phyloP scores from a whole-genome alignment of 108 stramenopile species.

The Conticribra weissflogii region DNA sequence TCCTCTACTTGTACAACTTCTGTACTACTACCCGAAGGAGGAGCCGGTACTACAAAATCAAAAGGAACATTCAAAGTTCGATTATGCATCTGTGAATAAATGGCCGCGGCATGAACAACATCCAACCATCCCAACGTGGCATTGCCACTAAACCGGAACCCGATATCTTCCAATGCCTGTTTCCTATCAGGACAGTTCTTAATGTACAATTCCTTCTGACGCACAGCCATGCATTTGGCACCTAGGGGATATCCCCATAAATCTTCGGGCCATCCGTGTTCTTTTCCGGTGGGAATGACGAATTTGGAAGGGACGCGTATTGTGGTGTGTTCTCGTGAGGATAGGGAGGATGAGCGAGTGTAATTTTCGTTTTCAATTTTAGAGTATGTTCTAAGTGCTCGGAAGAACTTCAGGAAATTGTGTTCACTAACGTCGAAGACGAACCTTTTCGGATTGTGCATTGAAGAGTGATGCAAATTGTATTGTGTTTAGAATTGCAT shows the following conservation, averaged over 20 bases:
- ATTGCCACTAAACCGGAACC: slow-evolving; percentile 80
- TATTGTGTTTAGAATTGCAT: no score
- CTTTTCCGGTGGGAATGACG: slow-evolving; percentile 60
- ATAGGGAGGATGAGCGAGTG: slow-evolving; percentile 9
- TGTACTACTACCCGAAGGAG: slow-evolving; percentile 28
- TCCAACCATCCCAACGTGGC: slow-evolving; percentile 75
- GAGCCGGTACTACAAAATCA: slow-evolving; percentile 67
- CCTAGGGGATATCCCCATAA: slow-evolving; percentile 80
- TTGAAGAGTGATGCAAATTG: no score
- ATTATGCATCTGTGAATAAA: slow-evolving; percentile 79
- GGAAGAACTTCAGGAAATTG: slow-evolving; percentile 59
- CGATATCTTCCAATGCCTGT: slow-evolving; percentile 62
- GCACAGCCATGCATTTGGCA: slow-evolving; percentile 74
- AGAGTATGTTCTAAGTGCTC: slow-evolving; percentile 58
- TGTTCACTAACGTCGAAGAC: slow-evolving; percentile 77
- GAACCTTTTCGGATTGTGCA: no score
- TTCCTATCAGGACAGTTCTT: slow-evolving; percentile 65
- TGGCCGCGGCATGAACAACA: slow-evolving; percentile 86
- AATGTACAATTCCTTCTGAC: slow-evolving; percentile 84
- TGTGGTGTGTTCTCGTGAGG: slow-evolving; percentile 33
- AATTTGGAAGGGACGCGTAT: slow-evolving; percentile 71
- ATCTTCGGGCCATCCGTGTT: slow-evolving; percentile 66
- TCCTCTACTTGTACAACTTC: slow-evolving; percentile 11
- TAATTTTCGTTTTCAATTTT: slow-evolving; percentile 40
- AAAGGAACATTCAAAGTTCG: slow-evolving; percentile 69